Evolutionary conservation across 257 asterid species (phyloP), one percentile per base, ranked within the genome.

Genomic region (Solanum commersonii): DNA sequence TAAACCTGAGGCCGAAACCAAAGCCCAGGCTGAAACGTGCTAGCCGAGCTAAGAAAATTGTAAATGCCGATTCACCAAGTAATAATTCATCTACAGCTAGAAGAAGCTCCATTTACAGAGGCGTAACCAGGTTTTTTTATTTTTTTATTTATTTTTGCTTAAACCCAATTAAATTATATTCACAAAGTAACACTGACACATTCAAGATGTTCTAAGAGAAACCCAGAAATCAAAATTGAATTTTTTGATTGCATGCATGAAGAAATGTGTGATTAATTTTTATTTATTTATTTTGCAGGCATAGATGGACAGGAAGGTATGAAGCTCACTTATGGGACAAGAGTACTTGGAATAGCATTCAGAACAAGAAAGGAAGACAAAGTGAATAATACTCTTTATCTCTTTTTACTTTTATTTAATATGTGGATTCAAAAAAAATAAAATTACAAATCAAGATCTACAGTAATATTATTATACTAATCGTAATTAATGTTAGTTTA

Each of bases 261-360:
- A 84, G 3, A 82, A 29, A 49, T 49, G 29, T 8, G 40, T 29
- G 10, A 46, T 29, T 18, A 49, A 46, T 11, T 35, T 77, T 31
- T 8, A 81, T 37, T 18, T 25, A 4, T 31, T 20, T 68, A 6
- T 38, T 52, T n/a, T 71, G 83, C 91, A 96, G 99, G 94, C 99
- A 96, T 86, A 91, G 99, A 65, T 95, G 98, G 95, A 95, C 98
- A 13, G 98, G 98, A 83, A 90, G 98, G 35, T 96, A 84, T 87
- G 99, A 96, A 78, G 98, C 99, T 37, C 99, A 96, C 74, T 92
- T 96, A 6, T 96, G 99, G 99, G 99, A 96, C 92, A 96, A 95
- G 87, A 92, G 89, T 84, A 90, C 92, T 16, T 95, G 98, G 98
- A 96, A 96, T 90, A 87, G 71, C 92, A 88, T 92, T 85, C 96